phyloP scores from a whole-genome alignment of 768 basidiomycete genomes.

The Heimioporus sp. region DNA sequence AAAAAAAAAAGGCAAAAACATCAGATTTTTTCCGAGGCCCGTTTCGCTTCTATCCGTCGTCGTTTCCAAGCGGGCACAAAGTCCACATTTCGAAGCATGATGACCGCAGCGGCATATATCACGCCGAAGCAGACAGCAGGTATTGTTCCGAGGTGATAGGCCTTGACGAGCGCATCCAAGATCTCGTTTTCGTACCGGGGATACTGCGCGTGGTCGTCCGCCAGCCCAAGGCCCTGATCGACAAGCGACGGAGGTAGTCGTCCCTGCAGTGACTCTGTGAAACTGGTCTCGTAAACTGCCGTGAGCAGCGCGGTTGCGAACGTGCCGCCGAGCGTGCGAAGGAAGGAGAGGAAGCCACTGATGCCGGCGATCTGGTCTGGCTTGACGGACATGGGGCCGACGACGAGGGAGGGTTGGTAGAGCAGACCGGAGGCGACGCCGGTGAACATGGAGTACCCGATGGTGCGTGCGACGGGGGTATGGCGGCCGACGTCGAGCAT shows the following conservation, averaged over 20 bases:
- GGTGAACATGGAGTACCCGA: conserved; percentile 32
- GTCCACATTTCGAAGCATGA: conserved; percentile 31
- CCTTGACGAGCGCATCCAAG: conserved; percentile 31
- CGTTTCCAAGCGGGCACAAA: conserved; percentile 33
- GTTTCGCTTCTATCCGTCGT: conserved; percentile 26
- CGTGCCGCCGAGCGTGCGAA: conserved; percentile 34
- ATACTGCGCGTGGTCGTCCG: conserved; percentile 28
- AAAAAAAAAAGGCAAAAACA: conserved; percentile 14
- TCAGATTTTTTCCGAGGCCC: conserved; percentile 22
- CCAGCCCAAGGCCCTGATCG: conserved; percentile 29
- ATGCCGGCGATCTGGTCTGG: conserved; percentile 34
- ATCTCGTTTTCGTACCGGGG: conserved; percentile 35
- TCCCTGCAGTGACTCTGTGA: conserved; percentile 29
- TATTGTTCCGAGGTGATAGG: conserved; percentile 33
- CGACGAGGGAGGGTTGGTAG: conserved; percentile 35
- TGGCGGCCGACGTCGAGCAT: conserved; percentile 33
- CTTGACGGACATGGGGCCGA: conserved; percentile 35
- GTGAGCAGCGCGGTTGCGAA: conserved; percentile 37
- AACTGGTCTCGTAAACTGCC: conserved; percentile 32
- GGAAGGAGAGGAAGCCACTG: conserved; percentile 35
- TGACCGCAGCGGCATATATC: conserved; percentile 30
- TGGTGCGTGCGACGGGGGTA: conserved; percentile 26
- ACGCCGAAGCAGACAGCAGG: conserved; percentile 34
- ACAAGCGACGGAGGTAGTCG: conserved; percentile 28
- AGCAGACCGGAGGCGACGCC: conserved; percentile 32